Conservation (phyloP, 2,329 filamentous ascomycete genomes). For the Cytospora mali region DNA sequence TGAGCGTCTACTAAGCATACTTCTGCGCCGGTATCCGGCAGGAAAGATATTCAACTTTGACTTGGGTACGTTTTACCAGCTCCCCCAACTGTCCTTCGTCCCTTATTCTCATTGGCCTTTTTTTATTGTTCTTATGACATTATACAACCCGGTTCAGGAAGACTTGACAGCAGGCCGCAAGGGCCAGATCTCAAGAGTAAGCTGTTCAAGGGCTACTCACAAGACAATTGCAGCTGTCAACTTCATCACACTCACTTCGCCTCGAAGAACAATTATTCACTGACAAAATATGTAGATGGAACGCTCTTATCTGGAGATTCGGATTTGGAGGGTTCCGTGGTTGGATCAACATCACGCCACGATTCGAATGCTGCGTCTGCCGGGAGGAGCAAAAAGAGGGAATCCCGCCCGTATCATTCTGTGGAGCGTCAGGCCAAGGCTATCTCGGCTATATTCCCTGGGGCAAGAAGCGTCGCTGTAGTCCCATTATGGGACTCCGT, state of each 20-base stretch:
- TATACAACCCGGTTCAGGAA: not conserved
- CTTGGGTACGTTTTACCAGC: not conserved
- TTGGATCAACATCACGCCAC: not conserved
- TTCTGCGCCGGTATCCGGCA: constrained; percentile 48
- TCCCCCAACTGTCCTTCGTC: not conserved
- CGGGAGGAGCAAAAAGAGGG: constrained; percentile 33
- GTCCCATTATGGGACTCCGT: constrained; percentile 51
- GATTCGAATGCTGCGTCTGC: not conserved
- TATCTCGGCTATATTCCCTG: constrained; percentile 38
- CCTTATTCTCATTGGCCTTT: no score
- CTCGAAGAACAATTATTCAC: no score
- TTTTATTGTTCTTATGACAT: not conserved
- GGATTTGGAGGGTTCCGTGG: not conserved
- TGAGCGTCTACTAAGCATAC: constrained; percentile 43
- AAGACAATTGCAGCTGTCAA: no score
- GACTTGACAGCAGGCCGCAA: not conserved
- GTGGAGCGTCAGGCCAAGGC: constrained; percentile 8
- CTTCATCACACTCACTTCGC: not conserved
- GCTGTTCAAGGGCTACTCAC: no score
- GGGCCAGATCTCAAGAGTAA: not conserved
- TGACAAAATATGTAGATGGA: not conserved
- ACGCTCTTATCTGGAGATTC: constrained; percentile 9
- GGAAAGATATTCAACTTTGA: constrained; percentile 52
- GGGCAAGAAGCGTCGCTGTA: constrained; percentile 49
- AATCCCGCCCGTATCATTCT: constrained; percentile 35